phyloP scores from a whole-genome alignment of 2,329 filamentous ascomycete genomes.

The Lasiodiplodia sp. region DNA sequence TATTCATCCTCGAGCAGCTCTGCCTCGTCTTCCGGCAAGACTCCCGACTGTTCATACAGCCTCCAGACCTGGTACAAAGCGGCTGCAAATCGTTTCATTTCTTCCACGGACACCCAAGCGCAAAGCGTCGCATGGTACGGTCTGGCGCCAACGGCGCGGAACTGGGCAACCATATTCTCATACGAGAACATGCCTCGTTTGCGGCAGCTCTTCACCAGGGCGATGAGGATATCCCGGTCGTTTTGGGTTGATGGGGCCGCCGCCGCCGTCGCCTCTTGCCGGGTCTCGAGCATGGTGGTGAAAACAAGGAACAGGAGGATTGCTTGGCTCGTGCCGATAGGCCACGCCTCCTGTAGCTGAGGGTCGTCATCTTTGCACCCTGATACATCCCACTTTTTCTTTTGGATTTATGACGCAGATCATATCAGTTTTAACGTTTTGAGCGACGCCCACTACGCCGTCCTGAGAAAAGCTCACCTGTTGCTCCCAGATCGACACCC shows the following conservation, averaged over 20 bases:
- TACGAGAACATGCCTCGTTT: slow-evolving; percentile 3
- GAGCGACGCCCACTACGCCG: no score
- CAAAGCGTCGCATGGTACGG: background rate
- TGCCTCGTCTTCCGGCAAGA: no score
- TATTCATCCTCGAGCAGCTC: background rate
- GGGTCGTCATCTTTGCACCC: background rate
- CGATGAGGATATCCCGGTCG: background rate
- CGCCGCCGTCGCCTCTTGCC: background rate
- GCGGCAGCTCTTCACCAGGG: slow-evolving; percentile 4
- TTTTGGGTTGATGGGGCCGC: background rate
- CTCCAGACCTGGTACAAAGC: background rate
- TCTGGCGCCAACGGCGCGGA: no score
- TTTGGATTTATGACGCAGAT: no score
- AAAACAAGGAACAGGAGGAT: background rate
- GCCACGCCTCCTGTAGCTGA: background rate
- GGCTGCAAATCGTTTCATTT: background rate
- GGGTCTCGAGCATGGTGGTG: background rate
- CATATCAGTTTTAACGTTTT: no score
- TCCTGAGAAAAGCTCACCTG: background rate
- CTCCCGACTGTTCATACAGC: no score
- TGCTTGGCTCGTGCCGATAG: background rate
- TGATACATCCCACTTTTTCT: background rate
- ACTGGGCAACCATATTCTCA: background rate
- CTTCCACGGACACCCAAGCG: background rate
- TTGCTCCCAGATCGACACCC: background rate